Percentiles rank a stretch among this genome's conserved stretches.
Evolutionary conservation across 495 filamentous ascomycete genomes (phyloP).

Genomic region (Aspergillus cristatus): DNA sequence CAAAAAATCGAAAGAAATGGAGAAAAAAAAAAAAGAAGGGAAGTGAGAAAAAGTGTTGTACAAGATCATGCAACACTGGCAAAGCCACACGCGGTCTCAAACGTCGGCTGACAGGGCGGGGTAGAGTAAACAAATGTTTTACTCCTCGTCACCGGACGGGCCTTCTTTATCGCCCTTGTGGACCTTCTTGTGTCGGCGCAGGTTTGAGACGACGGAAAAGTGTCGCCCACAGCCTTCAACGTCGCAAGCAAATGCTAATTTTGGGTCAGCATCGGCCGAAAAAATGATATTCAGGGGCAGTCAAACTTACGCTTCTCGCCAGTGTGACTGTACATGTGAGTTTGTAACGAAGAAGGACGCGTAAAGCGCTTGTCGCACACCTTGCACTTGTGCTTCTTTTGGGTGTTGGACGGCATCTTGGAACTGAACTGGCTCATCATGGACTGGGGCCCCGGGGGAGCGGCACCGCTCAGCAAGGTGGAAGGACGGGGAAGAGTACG

Average conservation of each 20-base stretch:
- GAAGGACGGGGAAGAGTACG: constrained; percentile 76
- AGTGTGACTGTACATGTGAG: constrained; percentile 98
- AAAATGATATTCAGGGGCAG: neutral
- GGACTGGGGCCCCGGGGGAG: constrained; percentile 79
- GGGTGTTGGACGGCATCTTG: constrained; percentile 88
- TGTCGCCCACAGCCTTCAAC: constrained; percentile 92
- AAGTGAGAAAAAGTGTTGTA: constrained; percentile 38
- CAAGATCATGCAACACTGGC: constrained; percentile 16
- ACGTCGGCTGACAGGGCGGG: constrained; percentile 4
- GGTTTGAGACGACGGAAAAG: constrained; percentile 96
- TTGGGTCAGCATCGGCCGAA: constrained; percentile 24
- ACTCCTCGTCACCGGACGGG: constrained; percentile 36
- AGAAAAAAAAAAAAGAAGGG: constrained; percentile 16
- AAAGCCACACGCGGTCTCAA: constrained; percentile 5
- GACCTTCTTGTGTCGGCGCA: constrained; percentile 91
- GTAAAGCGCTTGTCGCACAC: constrained; percentile 99
- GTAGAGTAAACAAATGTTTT: constrained; percentile 19
- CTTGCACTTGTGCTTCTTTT: constrained; percentile 99
- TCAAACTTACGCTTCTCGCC: constrained; percentile 89
- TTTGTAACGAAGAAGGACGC: constrained; percentile 89
- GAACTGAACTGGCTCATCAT: constrained; percentile 99
- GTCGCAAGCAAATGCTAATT: constrained; percentile 80
- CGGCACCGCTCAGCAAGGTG: constrained; percentile 52
- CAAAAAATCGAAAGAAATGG: constrained; percentile 6
- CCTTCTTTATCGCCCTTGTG: constrained; percentile 70